Evolutionary conservation across 768 basidiomycete genomes (phyloP), one percentile per base, ranked within the genome.

Genomic region (Tricholoma hemisulphureum): DNA sequence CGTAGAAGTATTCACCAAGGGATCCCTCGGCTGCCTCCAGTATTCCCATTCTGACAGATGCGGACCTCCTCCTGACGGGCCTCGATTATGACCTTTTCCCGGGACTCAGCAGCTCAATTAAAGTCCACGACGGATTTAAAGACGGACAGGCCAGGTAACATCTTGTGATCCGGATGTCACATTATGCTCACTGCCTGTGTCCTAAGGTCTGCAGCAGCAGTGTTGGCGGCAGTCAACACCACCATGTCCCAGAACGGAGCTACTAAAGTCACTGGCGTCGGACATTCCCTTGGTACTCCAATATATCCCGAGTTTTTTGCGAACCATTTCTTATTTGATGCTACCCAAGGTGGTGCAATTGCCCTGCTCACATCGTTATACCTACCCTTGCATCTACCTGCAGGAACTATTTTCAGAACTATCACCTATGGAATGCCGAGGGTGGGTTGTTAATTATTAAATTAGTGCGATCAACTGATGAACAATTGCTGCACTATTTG

Each of bases 351-450:
- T n/a, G 75, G 70, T n/a, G 75, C 75, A 4, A 65, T 79, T 26
- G 55, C 75, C 0, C 66, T 79, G 16, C 65, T 79, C n/a, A 75
- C 75, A 45, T 61, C 73, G 1, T 61, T 79, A 29, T 77, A 71
- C 61, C 69, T 79, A 8, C 71, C 70, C 2, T 58, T 75, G 13
- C 73, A 77, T 52, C 62, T 78, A 14, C 71, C 76, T 20, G 20
- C 34, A 6, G 51, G 32, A 4, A 63, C 59, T 29, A 53, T 50
- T 7, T 53, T 60, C 49, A 60, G 46, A 31, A 61, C 58, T 3
- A 48, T 66, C 46, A 60, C 60, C 6, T 65, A 64, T 52, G 68
- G 63, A 11, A 46, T 60, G 45, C 63, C 63, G n/a, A 64, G 64
- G 34, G 61, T 63, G 51, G 18, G 61, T 59, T 24, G 55, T 39